Base-by-base conservation (phyloP, 2,329 filamentous ascomycete species). In the Purpureocillium lavendulum region DNA sequence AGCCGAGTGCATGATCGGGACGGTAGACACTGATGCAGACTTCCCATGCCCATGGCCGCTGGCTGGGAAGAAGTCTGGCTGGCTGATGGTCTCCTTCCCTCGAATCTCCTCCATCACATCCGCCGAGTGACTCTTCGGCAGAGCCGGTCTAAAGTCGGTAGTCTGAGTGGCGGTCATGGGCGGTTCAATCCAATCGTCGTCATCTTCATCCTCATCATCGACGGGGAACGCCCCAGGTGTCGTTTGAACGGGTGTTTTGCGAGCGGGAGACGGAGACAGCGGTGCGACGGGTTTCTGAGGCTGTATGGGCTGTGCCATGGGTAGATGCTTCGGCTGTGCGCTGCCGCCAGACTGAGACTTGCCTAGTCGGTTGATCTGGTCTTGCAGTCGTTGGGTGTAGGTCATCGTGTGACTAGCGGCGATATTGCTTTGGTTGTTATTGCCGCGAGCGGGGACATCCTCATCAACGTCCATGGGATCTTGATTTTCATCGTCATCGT, bases 321-420 rank as follows among this genome's bases (percentile, higher is more conserved):
- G 16, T 2, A 7, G 60, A 2, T 67, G 69, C 44, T 75, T 77
- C 1, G 72, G 69, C 13, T 64, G 58, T 30, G 70, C 64, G 14
- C 65, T 55, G 36, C 64, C 62, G 33, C 61, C 67, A 5, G 71
- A 59, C 42, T 77, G 75, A 0, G 70, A 69, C 49, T 82, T 75
- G 13, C 77, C 77, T 36, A 82, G 65, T 65, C 75, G 75, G 54
- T 81, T 94, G 51, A 98, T 97, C 51, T 89, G 87, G 52, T 97
- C 90, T 48, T 95, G 88, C 13, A 98, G 70, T 33, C 86, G 75
- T 59, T 97, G 89, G 0, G 92, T 95, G n/a, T 92, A 94, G 0
- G 87, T 89, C 58, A 94, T 94, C 61, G 80, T 87, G 54, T 90
- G 82, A 1, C 62, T 59, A 13, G 52, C 26, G 1, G 52, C 50